These are phyloP conservation scores for Phytopythium litorale DNA, from an alignment of 352 stramenopile species.

Conservation along the genomic window DNA sequence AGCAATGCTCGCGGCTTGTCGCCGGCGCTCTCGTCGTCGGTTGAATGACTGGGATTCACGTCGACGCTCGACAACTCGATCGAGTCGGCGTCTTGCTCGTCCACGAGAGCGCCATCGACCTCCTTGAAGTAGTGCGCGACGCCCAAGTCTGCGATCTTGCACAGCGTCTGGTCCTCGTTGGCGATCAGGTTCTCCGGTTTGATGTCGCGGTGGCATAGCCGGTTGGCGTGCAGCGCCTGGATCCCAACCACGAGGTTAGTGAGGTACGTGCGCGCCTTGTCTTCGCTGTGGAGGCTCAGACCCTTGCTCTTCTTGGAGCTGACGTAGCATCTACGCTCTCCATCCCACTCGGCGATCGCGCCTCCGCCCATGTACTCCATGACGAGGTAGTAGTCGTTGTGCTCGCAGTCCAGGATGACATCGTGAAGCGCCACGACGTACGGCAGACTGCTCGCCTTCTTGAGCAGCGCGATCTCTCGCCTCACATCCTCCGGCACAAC, in stretches of 20 bases:
- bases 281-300: constrained; percentile 36
- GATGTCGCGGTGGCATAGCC: constrained; percentile 82
- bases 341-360: constrained; percentile 72
- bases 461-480: constrained; percentile 71
- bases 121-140: constrained; percentile 76
- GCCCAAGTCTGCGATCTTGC: constrained; percentile 81
- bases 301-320: constrained; percentile 33
- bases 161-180: constrained; percentile 44
- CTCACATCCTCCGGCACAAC: constrained; percentile 54
- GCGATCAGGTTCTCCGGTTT: constrained; percentile 84
- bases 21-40: background rate
- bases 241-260: constrained; percentile 63
- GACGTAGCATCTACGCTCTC: constrained; percentile 58
- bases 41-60: constrained; percentile 7
- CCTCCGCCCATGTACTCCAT: constrained; percentile 87
- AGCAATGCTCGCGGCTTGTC: constrained; percentile 33
- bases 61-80: constrained; percentile 49
- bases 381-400: constrained; percentile 63
- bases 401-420: constrained; percentile 66
- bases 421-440: constrained; percentile 68
- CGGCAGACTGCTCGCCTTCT: constrained; percentile 64
- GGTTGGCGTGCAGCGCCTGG: constrained; percentile 69
- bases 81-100: constrained; percentile 43
- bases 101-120: constrained; percentile 39
- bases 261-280: constrained; percentile 45